Conservation (phyloP, 495 filamentous ascomycete genomes). For the Pseudoneurospora amorphoporcata region DNA sequence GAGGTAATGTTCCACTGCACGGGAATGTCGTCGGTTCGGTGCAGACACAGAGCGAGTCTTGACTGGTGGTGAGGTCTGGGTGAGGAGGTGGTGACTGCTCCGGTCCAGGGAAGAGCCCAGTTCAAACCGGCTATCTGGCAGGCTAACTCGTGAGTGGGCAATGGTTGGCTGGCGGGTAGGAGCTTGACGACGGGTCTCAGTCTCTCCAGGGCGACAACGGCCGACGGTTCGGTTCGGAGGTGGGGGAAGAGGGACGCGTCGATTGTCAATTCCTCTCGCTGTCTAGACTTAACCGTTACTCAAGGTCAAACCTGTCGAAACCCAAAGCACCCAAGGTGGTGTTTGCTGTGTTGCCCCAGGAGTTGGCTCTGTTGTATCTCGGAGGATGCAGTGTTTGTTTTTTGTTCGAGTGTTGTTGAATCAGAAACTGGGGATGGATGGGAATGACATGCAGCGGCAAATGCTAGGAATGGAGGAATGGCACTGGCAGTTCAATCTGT, state of each 20-base stretch:
- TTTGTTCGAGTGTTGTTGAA: background rate
- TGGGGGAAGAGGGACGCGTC: background rate
- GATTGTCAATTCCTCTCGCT: background rate
- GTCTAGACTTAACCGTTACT: background rate
- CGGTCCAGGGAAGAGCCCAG: background rate
- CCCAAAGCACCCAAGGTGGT: background rate
- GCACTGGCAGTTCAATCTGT: background rate
- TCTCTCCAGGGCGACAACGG: background rate
- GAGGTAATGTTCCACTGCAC: constrained; percentile 14
- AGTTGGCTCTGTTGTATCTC: background rate
- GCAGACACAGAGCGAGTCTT: constrained; percentile 9
- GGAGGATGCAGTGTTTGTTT: background rate
- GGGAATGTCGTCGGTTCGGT: constrained; percentile 20
- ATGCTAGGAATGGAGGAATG: background rate
- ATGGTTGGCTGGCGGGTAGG: background rate
- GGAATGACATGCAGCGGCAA: background rate
- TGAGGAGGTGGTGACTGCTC: constrained; percentile 2
- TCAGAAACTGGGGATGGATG: background rate
- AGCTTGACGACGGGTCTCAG: background rate
- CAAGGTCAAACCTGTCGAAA: background rate
- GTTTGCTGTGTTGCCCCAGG: background rate
- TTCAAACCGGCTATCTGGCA: background rate
- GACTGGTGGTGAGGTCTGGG: background rate
- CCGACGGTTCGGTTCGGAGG: background rate
- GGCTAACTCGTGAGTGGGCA: background rate